A percentile compares a stretch with the other conserved stretches of the same genome.
Conservation (phyloP, 2,329 filamentous ascomycete species). For the Microdochium trichocladiopsis region DNA sequence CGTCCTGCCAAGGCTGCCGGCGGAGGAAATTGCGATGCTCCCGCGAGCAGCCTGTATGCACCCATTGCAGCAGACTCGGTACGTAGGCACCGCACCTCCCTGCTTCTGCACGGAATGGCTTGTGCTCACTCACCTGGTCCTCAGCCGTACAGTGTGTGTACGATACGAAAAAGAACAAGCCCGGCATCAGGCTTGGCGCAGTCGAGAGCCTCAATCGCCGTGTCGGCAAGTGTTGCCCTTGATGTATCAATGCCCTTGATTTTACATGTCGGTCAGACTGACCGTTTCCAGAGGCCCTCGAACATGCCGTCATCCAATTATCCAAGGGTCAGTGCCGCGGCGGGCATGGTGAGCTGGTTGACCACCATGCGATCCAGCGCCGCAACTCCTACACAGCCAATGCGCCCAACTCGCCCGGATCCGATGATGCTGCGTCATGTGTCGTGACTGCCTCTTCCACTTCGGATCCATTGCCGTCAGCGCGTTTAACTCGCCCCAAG, state of each 20-base stretch:
- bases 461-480: too few relatives aligned
- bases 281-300: neutral
- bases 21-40: constrained; percentile 25
- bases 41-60: constrained; percentile 22
- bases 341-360: neutral
- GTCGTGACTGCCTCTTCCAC: too few relatives aligned
- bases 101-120: constrained; percentile 4
- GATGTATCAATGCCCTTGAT: neutral
- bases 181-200: constrained; percentile 14
- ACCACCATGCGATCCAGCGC: neutral
- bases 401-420: too few relatives aligned
- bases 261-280: neutral
- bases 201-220: constrained; percentile 12
- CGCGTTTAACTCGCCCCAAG: too few relatives aligned
- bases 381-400: neutral
- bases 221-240: constrained; percentile 9
- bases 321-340: neutral
- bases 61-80: constrained; percentile 21
- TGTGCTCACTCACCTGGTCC: neutral
- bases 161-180: constrained; percentile 12
- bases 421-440: too few relatives aligned
- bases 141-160: constrained; percentile 10
- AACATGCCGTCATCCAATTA: neutral
- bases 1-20: constrained; percentile 21
- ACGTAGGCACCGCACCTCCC: too few relatives aligned